Evolutionary conservation across 257 asterid species (phyloP).

Genomic region (Scutellaria barbata): DNA sequence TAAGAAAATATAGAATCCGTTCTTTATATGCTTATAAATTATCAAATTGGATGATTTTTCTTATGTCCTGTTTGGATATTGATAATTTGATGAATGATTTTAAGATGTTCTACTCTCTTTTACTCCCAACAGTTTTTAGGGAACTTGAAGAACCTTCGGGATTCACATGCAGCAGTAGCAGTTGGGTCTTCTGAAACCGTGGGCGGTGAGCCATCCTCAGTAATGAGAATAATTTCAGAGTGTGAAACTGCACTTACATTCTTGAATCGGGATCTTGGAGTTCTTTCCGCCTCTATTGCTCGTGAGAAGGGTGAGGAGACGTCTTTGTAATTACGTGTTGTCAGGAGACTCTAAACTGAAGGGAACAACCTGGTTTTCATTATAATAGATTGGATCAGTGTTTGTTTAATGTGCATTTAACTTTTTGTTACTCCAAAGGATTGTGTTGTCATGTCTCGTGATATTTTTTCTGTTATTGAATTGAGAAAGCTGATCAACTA

Average conservation of each 20-base stretch:
- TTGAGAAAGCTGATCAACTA: conserved; percentile 13
- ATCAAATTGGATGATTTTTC: conserved; percentile 9
- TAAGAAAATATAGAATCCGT: neutral
- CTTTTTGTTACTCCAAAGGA: conserved; percentile 30
- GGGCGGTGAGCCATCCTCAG: conserved; percentile 89
- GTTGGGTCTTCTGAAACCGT: conserved; percentile 79
- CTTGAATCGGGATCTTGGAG: conserved; percentile 85
- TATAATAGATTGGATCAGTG: conserved; percentile 9
- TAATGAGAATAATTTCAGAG: conserved; percentile 85
- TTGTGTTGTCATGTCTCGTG: conserved; percentile 30
- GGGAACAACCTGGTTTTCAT: neutral
- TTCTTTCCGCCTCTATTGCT: conserved; percentile 92
- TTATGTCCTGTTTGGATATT: conserved; percentile 10
- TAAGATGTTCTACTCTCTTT: conserved; percentile 6
- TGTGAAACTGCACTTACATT: conserved; percentile 87
- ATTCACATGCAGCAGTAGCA: conserved; percentile 92
- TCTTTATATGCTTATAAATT: neutral
- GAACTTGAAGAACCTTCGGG: conserved; percentile 92
- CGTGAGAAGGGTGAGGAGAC: conserved; percentile 74
- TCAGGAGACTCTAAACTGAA: conserved; percentile 5
- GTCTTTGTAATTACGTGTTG: conserved; percentile 38
- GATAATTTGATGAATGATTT: neutral
- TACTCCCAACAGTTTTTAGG: conserved; percentile 68
- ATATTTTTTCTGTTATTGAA: conserved; percentile 16
- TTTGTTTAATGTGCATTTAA: conserved; percentile 14